Evolutionary conservation across 768 basidiomycete genomes (phyloP), one percentile per base, ranked within the genome.

Genomic region (Boletus eberwhitei): DNA sequence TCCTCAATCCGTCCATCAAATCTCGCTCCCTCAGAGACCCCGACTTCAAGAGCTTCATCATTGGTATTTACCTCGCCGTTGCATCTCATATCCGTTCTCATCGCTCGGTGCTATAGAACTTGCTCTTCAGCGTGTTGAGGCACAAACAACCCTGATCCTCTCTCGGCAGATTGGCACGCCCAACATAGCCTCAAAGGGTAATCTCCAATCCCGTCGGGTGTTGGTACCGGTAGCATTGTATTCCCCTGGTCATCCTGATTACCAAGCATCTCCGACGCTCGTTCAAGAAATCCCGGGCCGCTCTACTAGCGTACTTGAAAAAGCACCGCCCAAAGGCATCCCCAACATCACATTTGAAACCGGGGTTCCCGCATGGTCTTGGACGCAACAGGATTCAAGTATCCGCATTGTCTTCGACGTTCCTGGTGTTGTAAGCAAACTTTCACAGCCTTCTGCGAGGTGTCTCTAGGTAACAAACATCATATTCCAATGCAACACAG

Each of bases 161-260:
- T 88, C 89, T 1, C 81, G 88, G 22, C 76, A 81, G 45, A 82
- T 92, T 55, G 79, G 79, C 22, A 86, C 80, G 0, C 90, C 90
- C 6, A 93, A 92, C 68, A 88, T 93, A 49, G 71, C 79, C 4
- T 83, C 84, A 49, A 93, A 92, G 67, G 90, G 90, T n/a, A 80
- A 77, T 61, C 79, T 86, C 2, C 63, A 65, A 26, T 77, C 83
- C 14, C 82, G 88, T 34, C 79, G 77, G 13, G 83, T 83, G 2
- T 65, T 74, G 39, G 74, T 91, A 24, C 86, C 86, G 5, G 60
- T 74, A 19, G 60, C 72, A 5, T 69, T 83, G 21, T 74, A 73
- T 52, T 65, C 69, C 2, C 60, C 60, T 7, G 61, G 53, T 19
- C 69, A 62, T 52, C 59, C 50, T 7, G 57, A 64, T 40, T 61